Base-by-base conservation (phyloP, 2,329 filamentous ascomycete species). In the Fusarium chlamydosporum region DNA sequence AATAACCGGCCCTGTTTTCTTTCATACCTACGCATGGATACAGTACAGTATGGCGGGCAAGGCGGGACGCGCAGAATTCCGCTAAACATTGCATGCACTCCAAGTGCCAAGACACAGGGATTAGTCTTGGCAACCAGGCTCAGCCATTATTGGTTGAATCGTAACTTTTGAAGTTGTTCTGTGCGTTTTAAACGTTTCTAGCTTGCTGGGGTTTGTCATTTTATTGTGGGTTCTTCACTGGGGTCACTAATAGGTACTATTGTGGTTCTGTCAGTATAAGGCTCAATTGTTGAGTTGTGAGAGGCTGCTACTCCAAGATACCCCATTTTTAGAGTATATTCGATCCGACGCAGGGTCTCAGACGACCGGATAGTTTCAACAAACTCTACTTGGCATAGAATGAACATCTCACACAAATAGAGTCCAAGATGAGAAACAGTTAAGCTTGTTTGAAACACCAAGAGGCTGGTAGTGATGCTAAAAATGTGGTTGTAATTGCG, bases 131-230 rank as follows among this genome's bases (percentile, higher is more conserved):
- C 37, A 57, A 16, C 6, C 13, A 38, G 4, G 0, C 2, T 16
- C 16, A 27, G 1, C 4, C 10, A 2, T 12, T 0, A 46, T 18
- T 56, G 29, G 51, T 11, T 6, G 11, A 35, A 15, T 37, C 50
- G 40, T 56, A 56, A 56, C 57, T 42, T 54, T 55, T 47, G 33
- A 55, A 46, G 40, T 55, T 55, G 52, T 12, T 13, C 43, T 23
- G 16, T 56, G 35, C 6, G 11, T 50, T 18, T 33, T 18, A 2
- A n/a, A 23, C 0, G 42, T 18, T 35, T 31, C 29, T 20, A 20
- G 9, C 5, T 6, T 23, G 18, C 12, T 12, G 4, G 45, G 16
- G 27, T 29, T 23, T 6, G 27, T 18, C 12, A 46, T 2, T 31
- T 31, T 31, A 20, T 3, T 20, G 10, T 20, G 7, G 27, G 43